Percentiles rank a stretch among this genome's conserved stretches.
These are phyloP conservation scores for Bifiguratus adelaidae DNA, from an alignment of 192 early-diverging fungal species.

Conservation along the genomic window DNA sequence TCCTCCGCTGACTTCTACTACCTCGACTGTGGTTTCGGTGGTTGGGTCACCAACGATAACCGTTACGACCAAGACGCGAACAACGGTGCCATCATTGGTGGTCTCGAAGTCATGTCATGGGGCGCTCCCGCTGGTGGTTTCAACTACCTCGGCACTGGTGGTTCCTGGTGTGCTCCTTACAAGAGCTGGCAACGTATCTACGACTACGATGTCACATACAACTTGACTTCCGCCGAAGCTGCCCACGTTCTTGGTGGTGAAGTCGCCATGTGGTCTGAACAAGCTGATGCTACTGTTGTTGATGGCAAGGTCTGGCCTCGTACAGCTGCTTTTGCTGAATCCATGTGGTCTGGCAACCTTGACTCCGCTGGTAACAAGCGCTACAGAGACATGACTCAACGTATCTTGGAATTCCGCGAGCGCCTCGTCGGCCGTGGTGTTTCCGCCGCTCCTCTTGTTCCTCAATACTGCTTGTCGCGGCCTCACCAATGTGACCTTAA, in stretches of 20 bases:
- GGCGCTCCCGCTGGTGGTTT: background rate
- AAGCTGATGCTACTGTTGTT: slow-evolving; percentile 43
- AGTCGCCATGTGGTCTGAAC: slow-evolving; percentile 54
- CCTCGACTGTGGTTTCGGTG: slow-evolving; percentile 60
- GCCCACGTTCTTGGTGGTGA: slow-evolving; percentile 56
- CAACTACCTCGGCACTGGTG: slow-evolving; percentile 22
- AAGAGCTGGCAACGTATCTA: slow-evolving; percentile 60
- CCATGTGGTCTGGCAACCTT: slow-evolving; percentile 50
- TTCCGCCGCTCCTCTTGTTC: slow-evolving; percentile 31
- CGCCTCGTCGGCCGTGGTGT: slow-evolving; percentile 58
- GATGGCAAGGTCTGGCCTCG: slow-evolving; percentile 58
- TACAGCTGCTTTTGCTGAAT: slow-evolving; percentile 49
- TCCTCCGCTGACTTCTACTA: slow-evolving; percentile 51
- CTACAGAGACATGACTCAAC: slow-evolving; percentile 16
- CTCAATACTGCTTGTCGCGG: background rate
- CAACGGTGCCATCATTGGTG: background rate
- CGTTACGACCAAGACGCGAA: slow-evolving; percentile 1
- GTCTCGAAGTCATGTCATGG: too few relatives aligned
- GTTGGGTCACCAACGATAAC: slow-evolving; percentile 27
- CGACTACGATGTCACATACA: slow-evolving; percentile 45
- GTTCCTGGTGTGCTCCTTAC: slow-evolving; percentile 61
- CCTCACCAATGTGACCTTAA: slow-evolving; percentile 5
- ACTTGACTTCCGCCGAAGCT: slow-evolving; percentile 27
- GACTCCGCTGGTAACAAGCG: slow-evolving; percentile 33
- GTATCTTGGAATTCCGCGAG: slow-evolving; percentile 56